A percentile compares a stretch with the other conserved stretches of the same genome.
phyloP scores from a whole-genome alignment of 306 rosid genomes.

The Coriaria nepalensis region DNA sequence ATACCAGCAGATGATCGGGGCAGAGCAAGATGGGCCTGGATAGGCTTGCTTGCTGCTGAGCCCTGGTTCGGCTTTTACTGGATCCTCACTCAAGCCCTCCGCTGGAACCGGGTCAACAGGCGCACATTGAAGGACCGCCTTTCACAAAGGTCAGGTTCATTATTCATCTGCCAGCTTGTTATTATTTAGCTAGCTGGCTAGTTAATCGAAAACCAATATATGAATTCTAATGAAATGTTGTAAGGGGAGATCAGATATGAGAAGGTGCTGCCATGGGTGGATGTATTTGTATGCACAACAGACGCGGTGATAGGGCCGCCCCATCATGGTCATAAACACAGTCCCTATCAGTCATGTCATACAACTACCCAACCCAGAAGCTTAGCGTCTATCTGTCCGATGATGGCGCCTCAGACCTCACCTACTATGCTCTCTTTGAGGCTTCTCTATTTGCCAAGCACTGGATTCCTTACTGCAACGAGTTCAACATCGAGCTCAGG shows the following conservation, averaged over 20 bases:
- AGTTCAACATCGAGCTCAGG: conserved; percentile 43
- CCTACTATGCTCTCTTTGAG: conserved; percentile 50
- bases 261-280: conserved; percentile 42
- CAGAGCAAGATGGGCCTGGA: conserved; percentile 36
- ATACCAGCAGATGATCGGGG: conserved; percentile 17
- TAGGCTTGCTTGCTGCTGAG: conserved; percentile 52
- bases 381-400: conserved; percentile 68
- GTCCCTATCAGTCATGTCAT: conserved; percentile 64
- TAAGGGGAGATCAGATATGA: conserved; percentile 28
- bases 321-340: conserved; percentile 64
- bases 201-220: too few relatives aligned
- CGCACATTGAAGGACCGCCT: conserved; percentile 42
- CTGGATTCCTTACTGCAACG: conserved; percentile 78
- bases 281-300: conserved; percentile 80
- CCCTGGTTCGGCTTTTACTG: conserved; percentile 77
- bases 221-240: too few relatives aligned
- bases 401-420: conserved; percentile 56
- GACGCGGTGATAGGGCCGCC: conserved; percentile 66
- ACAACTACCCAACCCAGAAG: conserved; percentile 61
- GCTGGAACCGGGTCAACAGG: conserved; percentile 54
- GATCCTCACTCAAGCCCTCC: conserved; percentile 47
- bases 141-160: conserved; percentile 35
- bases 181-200: too few relatives aligned
- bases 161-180: too few relatives aligned
- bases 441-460: conserved; percentile 59